phyloP scores from a whole-genome alignment of 1,139 yeast species.

The Sugiyamaella japonica region DNA sequence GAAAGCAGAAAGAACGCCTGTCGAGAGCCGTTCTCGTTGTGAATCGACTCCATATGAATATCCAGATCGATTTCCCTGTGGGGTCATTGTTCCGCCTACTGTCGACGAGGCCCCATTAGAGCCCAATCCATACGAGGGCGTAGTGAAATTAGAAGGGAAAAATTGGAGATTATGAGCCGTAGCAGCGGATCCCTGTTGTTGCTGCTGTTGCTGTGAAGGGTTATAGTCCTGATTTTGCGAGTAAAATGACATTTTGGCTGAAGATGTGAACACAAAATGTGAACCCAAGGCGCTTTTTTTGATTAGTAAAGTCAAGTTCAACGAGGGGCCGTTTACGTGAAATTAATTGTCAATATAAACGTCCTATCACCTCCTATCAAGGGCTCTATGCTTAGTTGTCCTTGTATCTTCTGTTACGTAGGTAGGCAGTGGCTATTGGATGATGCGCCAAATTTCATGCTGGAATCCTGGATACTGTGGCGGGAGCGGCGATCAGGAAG shows the following conservation, averaged over 20 bases:
- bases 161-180: constrained; percentile 36
- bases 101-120: constrained; percentile 15
- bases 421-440: neutral
- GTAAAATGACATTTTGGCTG: constrained; percentile 24
- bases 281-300: neutral
- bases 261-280: neutral
- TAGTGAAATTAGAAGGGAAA: constrained; percentile 36
- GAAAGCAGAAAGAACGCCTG: constrained; percentile 87
- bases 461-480: neutral
- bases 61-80: constrained; percentile 23
- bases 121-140: constrained; percentile 27
- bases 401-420: too few species aligned
- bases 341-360: too few species aligned
- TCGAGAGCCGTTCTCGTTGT: constrained; percentile 54
- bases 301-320: neutral
- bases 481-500: neutral
- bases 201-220: constrained; percentile 19
- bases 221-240: constrained; percentile 22
- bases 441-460: constrained; percentile 3
- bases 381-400: too few species aligned
- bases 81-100: constrained; percentile 29
- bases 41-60: constrained; percentile 31
- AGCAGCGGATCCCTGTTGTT: constrained; percentile 19
- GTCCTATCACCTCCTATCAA: too few species aligned
- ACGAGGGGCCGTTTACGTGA: too few species aligned